Conservation (phyloP, 148 eudicot species). For the Chenopodium quinoa region DNA sequence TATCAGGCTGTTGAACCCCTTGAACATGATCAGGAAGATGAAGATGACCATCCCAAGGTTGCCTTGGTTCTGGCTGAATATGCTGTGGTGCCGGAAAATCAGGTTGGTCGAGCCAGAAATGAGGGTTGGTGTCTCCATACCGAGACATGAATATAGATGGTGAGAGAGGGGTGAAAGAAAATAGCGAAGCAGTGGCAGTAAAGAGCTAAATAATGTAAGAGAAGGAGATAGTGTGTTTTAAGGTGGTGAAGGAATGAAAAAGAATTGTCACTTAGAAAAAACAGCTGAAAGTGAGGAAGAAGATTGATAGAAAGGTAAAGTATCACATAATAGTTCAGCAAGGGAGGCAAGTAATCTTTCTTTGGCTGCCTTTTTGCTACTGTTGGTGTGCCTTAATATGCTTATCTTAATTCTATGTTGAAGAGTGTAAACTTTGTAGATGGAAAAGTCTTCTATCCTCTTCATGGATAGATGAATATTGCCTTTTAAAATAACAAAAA, state of each 20-base stretch:
- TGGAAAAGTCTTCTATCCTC: constrained; percentile 28
- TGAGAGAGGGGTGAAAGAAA: background rate
- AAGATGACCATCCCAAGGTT: constrained; percentile 28
- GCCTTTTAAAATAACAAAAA: no score
- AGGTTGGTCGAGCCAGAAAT: constrained; percentile 36
- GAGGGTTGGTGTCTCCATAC: constrained; percentile 59
- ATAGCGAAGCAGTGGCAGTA: background rate
- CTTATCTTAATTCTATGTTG: background rate
- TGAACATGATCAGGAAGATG: constrained; percentile 27
- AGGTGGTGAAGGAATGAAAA: constrained; percentile 22
- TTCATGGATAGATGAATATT: background rate
- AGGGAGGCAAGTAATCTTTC: constrained; percentile 64
- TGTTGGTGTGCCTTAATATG: constrained; percentile 31
- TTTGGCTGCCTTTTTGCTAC: constrained; percentile 26
- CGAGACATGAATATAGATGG: constrained; percentile 36
- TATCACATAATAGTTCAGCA: constrained; percentile 45
- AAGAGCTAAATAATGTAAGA: background rate
- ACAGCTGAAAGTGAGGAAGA: constrained; percentile 27
- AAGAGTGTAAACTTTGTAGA: background rate
- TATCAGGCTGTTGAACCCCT: constrained; percentile 21
- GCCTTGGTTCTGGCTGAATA: constrained; percentile 24
- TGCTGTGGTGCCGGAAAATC: constrained; percentile 17
- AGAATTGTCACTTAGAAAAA: constrained; percentile 17
- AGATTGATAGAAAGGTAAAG: constrained; percentile 52
- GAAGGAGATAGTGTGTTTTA: constrained; percentile 9